Evolutionary conservation across 2,329 filamentous ascomycete species (phyloP), one percentile per base, ranked within the genome.

Genomic region (Diaporthe amygdali): DNA sequence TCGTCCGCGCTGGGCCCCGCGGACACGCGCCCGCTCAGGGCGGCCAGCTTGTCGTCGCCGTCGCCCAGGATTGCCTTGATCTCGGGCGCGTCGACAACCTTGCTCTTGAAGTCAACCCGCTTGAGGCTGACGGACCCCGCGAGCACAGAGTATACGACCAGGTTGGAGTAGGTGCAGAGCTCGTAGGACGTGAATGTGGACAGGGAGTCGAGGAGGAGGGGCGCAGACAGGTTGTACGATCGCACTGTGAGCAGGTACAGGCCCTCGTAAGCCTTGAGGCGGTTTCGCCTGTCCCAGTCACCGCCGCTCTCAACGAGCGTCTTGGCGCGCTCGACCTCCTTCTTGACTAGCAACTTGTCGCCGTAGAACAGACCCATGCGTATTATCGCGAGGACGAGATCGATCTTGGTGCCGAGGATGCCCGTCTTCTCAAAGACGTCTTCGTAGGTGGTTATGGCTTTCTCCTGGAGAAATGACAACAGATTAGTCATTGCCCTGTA

Each of bases 181-280:
- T 99, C 96, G 85, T 98, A 98, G 82, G 95, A 98, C 74, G 96
- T 99, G 82, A 99, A 99, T 27, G 96, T 99, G 34, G 96, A 98
- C 76, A 99, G 88, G 79, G 94, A 97, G 87, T 99, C 96, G 79
- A 99, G 94, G 64, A 99, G 92, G 14, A 98, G 90, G 49, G 96
- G 96, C 2, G 96, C 96, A 49, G 95, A 95, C 71, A 94, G 87
- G 81, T 92, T 94, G 87, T 98, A 95, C 73, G 95, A 95, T 76
- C 96, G 95, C 75, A 96, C 90, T 30, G 96, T 98, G 76, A 99
- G 91, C 71, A 97, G 90, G 81, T 98, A 93, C 69, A 99, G 88
- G 74, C 96, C 96, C 81, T 97, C 95, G 88, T 99, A 99, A 76
- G 96, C 96, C 92, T 99, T 99, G 79, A 99, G 91, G 73, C 96